Base-by-base conservation (phyloP, 441 rosid species). In the Croton laevigatus region DNA sequence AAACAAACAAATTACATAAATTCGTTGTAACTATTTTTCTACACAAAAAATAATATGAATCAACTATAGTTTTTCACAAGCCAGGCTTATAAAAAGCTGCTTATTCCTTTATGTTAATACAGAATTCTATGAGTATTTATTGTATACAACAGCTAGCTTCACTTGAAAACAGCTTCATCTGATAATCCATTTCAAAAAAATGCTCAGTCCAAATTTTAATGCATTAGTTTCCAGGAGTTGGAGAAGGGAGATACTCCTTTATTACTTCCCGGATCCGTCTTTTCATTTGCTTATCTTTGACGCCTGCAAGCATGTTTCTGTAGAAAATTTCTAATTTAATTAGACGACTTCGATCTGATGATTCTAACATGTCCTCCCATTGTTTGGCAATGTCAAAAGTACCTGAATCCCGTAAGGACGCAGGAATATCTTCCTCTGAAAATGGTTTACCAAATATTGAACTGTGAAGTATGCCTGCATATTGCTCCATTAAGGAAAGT, bases 301-400 rank as follows among this genome's bases (percentile, higher is more conserved):
- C 93, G 20, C 91, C 87, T 0, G 83, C 75, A 22, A 87, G 79
- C 94, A 89, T 86, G 83, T 81, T 86, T 74, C 84, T 77, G 71
- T 94, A 87, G 76, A 94, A 91, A 80, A 77, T 73, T 76, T 94
- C 93, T 85, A 94, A 73, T 71, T 89, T 86, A 51, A 80, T 58
- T 13, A 94, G 93, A 85, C 80, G 85, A 59, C 79, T 72, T 37
- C 71, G 82, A 65, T 94, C 98, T 0, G 92, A 88, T 59, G 82
- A 78, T 68, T 94, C 98, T 64, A 94, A 60, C 89, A 94, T 88
- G 59, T 74, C 81, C 34, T 89, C 96, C 98, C 98, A 94, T 72
- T 88, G 90, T 71, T 77, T 81, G 3, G 86, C 86, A 38, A 94
- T 77, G 78, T 94, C 93, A 40, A 86, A 87, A 59, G 66, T 70